Conservation (phyloP, 805 yeast genomes). For the Starmerella apicola region DNA sequence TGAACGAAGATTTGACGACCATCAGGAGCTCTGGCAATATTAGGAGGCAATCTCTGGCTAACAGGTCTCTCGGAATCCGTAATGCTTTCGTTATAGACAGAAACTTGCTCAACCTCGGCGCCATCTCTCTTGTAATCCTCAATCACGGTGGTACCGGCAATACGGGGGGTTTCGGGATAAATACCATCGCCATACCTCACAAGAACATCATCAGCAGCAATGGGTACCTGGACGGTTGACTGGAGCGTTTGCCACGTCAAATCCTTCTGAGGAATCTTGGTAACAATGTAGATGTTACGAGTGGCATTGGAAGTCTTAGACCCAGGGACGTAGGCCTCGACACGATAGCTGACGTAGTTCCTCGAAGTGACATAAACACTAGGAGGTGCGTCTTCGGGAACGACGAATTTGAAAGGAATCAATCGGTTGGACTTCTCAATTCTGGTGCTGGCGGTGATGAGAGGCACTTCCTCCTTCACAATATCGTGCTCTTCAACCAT, state of each 20-base stretch:
- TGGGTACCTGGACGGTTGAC: constrained; percentile 2
- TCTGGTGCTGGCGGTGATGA: not conserved
- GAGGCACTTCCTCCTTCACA: constrained; percentile 3
- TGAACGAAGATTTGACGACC: too few relatives aligned
- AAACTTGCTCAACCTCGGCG: not conserved
- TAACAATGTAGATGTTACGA: constrained; percentile 1
- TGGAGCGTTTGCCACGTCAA: not conserved
- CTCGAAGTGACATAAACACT: constrained; percentile 2
- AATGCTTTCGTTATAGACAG: not conserved
- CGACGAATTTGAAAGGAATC: constrained; percentile 57
- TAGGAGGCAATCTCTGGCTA: too few relatives aligned
- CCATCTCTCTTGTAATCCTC: not conserved
- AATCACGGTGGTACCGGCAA: not conserved
- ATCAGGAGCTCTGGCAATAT: not conserved
- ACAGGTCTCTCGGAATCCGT: not conserved
- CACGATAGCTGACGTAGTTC: constrained; percentile 6
- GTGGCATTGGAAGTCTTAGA: not conserved
- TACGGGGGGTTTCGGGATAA: not conserved
- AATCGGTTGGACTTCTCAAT: constrained; percentile 48
- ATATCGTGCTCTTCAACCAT: constrained; percentile 3
- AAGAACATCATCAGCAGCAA: constrained; percentile 1
- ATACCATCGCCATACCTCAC: constrained; percentile 5
- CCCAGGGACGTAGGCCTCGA: constrained; percentile 2
- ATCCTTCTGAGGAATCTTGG: not conserved
- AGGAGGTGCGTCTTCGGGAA: constrained; percentile 36